A percentile compares a stretch with the other conserved stretches of the same genome.
Evolutionary conservation across 805 yeast genomes (phyloP).

Genomic region (Tetrapisispora arboricola): DNA sequence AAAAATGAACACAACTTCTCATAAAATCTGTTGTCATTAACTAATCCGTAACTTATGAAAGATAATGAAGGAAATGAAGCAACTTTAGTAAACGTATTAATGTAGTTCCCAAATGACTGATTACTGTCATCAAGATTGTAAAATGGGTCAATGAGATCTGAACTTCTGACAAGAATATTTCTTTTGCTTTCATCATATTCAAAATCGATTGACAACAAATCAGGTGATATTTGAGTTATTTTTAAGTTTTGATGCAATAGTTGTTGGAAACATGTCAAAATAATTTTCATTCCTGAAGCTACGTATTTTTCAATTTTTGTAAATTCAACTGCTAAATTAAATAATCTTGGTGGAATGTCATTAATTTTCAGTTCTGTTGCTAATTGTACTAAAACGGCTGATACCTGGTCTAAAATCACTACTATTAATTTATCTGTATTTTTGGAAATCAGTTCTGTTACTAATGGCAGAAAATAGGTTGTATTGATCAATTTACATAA

Average conservation of each 20-base stretch:
- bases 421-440: slow-evolving; percentile 1
- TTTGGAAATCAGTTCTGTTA: slow-evolving; percentile 5
- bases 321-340: slow-evolving; percentile 1
- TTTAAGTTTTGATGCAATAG: slow-evolving; percentile 11
- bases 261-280: slow-evolving; percentile 17
- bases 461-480: slow-evolving; percentile 9
- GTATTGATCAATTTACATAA: slow-evolving; percentile 7
- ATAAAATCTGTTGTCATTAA: slow-evolving; percentile 12
- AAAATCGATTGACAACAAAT: slow-evolving; percentile 8
- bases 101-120: slow-evolving; percentile 19
- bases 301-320: slow-evolving; percentile 10
- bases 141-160: slow-evolving; percentile 13
- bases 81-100: slow-evolving; percentile 19
- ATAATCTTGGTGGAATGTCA: slow-evolving; percentile 1
- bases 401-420: slow-evolving; percentile 1
- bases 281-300: slow-evolving; percentile 14
- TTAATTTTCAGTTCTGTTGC: not conserved
- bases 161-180: not conserved
- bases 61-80: slow-evolving; percentile 17
- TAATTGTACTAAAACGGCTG: slow-evolving; percentile 1
- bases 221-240: slow-evolving; percentile 4
- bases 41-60: slow-evolving; percentile 11
- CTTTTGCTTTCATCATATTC: slow-evolving; percentile 1
- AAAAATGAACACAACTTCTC: slow-evolving; percentile 18
- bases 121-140: slow-evolving; percentile 16